Conservation (phyloP, 116 monocot genomes). For the Iris pallida region DNA sequence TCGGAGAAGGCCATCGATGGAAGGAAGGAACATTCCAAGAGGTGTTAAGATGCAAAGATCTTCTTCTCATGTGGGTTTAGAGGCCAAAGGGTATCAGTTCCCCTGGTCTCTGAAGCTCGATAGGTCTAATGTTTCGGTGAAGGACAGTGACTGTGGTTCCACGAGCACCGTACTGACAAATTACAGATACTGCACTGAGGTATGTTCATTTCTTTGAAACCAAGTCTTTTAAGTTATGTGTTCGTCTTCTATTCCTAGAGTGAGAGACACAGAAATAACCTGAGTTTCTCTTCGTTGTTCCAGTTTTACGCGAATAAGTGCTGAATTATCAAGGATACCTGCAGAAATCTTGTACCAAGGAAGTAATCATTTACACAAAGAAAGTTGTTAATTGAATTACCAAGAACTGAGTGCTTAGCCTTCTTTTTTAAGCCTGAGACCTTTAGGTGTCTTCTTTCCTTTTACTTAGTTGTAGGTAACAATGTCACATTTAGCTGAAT, state of each 20-base stretch:
- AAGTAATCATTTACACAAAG: not conserved
- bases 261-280: no score
- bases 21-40: constrained; percentile 66
- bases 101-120: constrained; percentile 65
- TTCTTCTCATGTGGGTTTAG: constrained; percentile 50
- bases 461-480: no score
- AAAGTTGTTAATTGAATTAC: not conserved
- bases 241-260: no score
- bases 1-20: constrained; percentile 41
- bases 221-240: no score
- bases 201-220: no score
- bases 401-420: constrained; percentile 1
- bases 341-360: not conserved
- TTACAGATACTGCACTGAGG: constrained; percentile 34
- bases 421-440: not conserved
- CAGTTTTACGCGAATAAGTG: constrained; percentile 8
- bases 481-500: not conserved
- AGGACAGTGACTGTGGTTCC: constrained; percentile 78
- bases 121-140: constrained; percentile 58
- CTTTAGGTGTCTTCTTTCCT: no score
- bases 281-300: not conserved
- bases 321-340: constrained; percentile 4
- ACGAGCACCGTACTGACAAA: constrained; percentile 53
- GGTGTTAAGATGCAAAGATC: constrained; percentile 64
- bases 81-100: constrained; percentile 26